Evolutionary conservation across 768 basidiomycete genomes (phyloP).

Genomic region (Suillus fuscotomentosus): DNA sequence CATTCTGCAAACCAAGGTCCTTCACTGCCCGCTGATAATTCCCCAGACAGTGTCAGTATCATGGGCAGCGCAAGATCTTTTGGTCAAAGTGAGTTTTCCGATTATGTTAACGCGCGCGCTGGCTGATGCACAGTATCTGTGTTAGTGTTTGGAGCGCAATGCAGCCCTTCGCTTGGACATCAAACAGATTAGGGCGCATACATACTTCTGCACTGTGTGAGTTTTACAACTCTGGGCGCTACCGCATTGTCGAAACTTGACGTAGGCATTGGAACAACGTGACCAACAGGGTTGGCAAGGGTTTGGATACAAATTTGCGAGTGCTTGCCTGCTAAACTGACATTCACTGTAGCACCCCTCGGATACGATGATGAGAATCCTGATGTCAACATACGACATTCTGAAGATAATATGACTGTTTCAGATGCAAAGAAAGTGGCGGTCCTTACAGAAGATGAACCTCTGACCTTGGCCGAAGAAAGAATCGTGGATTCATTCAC

Average conservation of each 20-base stretch:
- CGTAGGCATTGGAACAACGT: conserved; percentile 43
- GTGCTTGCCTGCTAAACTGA: neutral
- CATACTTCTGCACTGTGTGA: conserved; percentile 49
- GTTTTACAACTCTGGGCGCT: conserved; percentile 17
- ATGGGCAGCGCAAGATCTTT: conserved; percentile 39
- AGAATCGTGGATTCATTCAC: conserved; percentile 3
- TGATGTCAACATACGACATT: conserved; percentile 5
- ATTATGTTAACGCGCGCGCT: neutral
- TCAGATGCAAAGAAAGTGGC: neutral
- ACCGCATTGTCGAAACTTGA: neutral
- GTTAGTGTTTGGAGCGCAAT: conserved; percentile 59
- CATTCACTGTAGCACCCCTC: neutral
- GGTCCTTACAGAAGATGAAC: neutral
- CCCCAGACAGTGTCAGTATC: conserved; percentile 22
- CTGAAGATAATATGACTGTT: conserved; percentile 1
- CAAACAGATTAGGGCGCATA: conserved; percentile 42
- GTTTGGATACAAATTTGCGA: neutral
- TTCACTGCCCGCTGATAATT: conserved; percentile 31
- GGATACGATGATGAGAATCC: conserved; percentile 11
- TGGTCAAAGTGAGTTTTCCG: conserved; percentile 39
- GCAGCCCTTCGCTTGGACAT: conserved; percentile 44
- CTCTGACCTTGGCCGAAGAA: neutral
- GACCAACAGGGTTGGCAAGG: neutral
- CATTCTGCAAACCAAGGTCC: conserved; percentile 32
- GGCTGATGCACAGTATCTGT: neutral